A percentile compares a stretch with the other conserved stretches of the same genome.
Evolutionary conservation across 257 asterid species (phyloP).

Genomic region (Nicotiana paniculata): DNA sequence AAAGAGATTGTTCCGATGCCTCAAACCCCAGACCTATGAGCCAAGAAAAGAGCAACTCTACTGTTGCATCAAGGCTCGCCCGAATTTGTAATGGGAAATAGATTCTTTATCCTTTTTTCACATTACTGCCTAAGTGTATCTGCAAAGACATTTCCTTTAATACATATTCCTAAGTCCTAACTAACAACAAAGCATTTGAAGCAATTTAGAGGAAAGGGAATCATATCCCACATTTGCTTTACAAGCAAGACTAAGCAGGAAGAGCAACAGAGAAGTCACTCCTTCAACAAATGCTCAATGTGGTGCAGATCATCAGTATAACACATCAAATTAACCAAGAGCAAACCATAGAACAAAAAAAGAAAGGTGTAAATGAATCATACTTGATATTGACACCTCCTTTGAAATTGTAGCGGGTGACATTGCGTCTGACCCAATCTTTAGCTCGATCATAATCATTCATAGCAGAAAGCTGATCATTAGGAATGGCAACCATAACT

Average conservation of each 20-base stretch:
- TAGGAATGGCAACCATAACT: constrained; percentile 80
- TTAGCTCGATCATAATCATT: constrained; percentile 48
- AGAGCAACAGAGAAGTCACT: not conserved
- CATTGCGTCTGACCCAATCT: constrained; percentile 57
- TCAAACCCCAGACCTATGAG: not conserved
- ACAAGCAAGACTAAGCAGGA: not conserved
- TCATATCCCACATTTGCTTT: not conserved
- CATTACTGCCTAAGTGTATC: not conserved
- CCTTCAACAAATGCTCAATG: not conserved
- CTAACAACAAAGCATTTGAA: not conserved
- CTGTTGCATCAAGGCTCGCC: not conserved
- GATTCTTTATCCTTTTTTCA: not conserved
- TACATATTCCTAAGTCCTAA: not conserved
- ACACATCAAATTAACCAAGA: not conserved
- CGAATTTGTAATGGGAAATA: not conserved
- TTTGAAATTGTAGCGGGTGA: constrained; percentile 50
- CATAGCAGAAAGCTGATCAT: constrained; percentile 60
- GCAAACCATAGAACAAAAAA: not conserved
- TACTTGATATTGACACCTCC: constrained; percentile 78
- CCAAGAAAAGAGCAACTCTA: not conserved
- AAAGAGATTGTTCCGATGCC: not conserved
- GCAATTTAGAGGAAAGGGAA: not conserved
- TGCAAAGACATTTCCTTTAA: not conserved
- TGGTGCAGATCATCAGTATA: not conserved
- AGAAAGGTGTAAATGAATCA: not conserved